Percentiles rank a stretch among this genome's conserved stretches.
These are phyloP conservation scores for Acer negundo DNA, from an alignment of 345 rosid species.

Conservation along the genomic window DNA sequence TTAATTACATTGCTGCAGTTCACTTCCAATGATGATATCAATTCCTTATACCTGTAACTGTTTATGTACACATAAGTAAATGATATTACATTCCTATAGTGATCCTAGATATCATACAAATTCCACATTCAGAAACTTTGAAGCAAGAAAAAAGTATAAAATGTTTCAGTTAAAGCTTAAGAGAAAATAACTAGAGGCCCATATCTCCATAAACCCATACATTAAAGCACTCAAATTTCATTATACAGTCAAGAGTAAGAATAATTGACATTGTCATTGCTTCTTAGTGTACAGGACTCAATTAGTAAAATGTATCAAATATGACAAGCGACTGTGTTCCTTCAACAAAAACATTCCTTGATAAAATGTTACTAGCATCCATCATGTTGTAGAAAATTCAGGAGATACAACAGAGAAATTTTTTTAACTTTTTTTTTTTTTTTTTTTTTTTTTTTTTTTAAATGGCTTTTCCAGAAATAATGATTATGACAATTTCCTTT, in stretches of 20 bases:
- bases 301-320: not conserved
- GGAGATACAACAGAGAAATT: too few species aligned
- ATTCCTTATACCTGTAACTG: not conserved
- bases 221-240: not conserved
- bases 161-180: not conserved
- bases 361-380: not conserved
- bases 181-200: not conserved
- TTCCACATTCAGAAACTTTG: not conserved
- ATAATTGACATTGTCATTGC: not conserved
- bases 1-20: slow-evolving; percentile 2
- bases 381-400: not conserved
- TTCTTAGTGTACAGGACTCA: not conserved
- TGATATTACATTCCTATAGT: not conserved
- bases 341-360: not conserved
- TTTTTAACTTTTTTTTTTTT: too few species aligned
- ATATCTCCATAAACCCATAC: not conserved
- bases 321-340: not conserved
- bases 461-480: too few species aligned
- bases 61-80: not conserved
- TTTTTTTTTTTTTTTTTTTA: too few species aligned
- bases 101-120: not conserved
- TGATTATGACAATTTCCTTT: too few species aligned
- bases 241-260: not conserved
- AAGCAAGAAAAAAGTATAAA: not conserved
- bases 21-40: not conserved